Conservation (phyloP, 371 early-diverging fungal genomes). For the Saksenaea vasiformis region DNA sequence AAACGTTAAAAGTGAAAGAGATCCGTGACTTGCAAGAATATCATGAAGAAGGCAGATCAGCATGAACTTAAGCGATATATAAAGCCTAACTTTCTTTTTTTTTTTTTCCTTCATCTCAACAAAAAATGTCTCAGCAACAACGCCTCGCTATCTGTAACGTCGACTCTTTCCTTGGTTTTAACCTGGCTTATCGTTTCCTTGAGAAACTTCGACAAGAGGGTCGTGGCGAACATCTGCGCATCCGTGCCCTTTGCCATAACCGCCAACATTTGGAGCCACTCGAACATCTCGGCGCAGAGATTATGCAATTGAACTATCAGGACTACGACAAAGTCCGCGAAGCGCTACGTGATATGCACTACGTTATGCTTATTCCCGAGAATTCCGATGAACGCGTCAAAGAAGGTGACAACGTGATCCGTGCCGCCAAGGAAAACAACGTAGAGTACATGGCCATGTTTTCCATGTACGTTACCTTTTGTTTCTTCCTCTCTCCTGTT, state of each 20-base stretch:
- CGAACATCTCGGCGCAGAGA: slow-evolving; percentile 32
- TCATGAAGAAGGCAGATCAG: slow-evolving; percentile 3
- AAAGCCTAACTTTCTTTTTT: neutral
- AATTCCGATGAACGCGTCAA: slow-evolving; percentile 22
- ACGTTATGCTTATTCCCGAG: slow-evolving; percentile 35
- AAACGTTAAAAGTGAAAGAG: neutral
- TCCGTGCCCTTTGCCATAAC: slow-evolving; percentile 39
- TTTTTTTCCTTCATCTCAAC: neutral
- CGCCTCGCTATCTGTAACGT: slow-evolving; percentile 35
- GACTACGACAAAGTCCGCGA: slow-evolving; percentile 28
- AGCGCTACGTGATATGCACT: slow-evolving; percentile 17
- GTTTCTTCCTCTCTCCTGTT: neutral
- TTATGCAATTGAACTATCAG: slow-evolving; percentile 31
- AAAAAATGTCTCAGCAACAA: slow-evolving; percentile 28
- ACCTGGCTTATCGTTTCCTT: slow-evolving; percentile 32
- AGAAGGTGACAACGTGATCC: slow-evolving; percentile 38
- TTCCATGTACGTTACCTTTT: slow-evolving; percentile 29
- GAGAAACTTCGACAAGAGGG: slow-evolving; percentile 8
- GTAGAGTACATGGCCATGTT: slow-evolving; percentile 33
- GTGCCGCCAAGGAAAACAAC: slow-evolving; percentile 20
- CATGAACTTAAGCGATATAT: neutral
- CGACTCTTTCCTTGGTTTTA: slow-evolving; percentile 39
- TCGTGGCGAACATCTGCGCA: neutral
- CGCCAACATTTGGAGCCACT: slow-evolving; percentile 23
- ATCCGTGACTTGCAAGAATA: neutral